Evolutionary conservation across 164 flowering plant genomes (phyloP), one percentile per base, ranked within the genome.

Genomic region (Chimonanthus praecox): DNA sequence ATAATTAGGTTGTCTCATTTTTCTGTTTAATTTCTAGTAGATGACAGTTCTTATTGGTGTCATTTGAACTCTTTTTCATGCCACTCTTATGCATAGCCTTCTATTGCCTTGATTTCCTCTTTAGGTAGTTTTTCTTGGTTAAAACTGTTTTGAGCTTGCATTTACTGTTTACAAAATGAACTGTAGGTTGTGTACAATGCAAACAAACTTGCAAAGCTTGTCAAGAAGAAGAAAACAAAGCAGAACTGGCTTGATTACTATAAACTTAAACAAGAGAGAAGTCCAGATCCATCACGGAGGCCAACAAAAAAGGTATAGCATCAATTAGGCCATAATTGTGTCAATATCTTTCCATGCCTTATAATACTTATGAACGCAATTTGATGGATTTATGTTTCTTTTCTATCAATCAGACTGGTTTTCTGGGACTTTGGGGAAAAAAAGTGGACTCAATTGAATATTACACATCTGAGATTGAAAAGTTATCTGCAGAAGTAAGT

Each of bases 161-260:
- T 21, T 60, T 64, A 60, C 60, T 54, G 48, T 49, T 21, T 68
- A 47, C 8, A 66, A 48, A 66, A 50, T 63, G 50, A 60, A 47
- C 46, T 85, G 86, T 85, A 94, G 98, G 87, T 88, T 76, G 97
- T 92, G 10, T 87, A 87, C 77, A 71, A 92, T 82, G 92, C 97
- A 72, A 92, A 85, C 78, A 83, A 81, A 68, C 91, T 94, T 61
- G 71, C 87, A 9, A 68, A 81, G 21, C 74, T 94, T 74, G 89
- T 89, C 4, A 75, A 82, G 62, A 79, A 89, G 84, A 89, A 85
- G 86, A 88, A 92, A 72, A 87, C 79, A 45, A 20, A 71, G 75
- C 87, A 79, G 70, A 94, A 94, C 73, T 87, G 97, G 98, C 85
- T 86, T 43, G 96, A 88, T 66, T 90, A 68, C 79, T 84, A 89